Percentiles rank a stretch among this genome's conserved stretches.
Conservation (phyloP, 2,329 filamentous ascomycete species). For the Fusarium begoniae region DNA sequence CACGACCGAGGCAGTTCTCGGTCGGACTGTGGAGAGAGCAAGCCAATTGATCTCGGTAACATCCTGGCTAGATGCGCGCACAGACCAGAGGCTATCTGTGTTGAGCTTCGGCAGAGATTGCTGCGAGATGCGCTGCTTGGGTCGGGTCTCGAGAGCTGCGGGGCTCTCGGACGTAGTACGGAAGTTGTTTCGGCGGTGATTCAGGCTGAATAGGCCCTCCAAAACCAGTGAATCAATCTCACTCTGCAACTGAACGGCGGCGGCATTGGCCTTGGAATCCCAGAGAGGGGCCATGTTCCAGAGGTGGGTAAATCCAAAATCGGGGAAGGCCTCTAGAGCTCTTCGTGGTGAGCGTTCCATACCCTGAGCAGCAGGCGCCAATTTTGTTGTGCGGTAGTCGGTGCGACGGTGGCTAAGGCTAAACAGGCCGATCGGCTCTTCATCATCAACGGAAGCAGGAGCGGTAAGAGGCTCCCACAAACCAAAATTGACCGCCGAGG, state of each 20-base stretch:
- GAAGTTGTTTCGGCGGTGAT: constrained; percentile 40
- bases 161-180: constrained; percentile 40
- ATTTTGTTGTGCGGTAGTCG: constrained; percentile 36
- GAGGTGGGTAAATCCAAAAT: constrained; percentile 35
- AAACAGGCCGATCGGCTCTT: constrained; percentile 39
- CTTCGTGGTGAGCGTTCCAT: constrained; percentile 35
- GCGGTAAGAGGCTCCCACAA: constrained; percentile 34
- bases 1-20: constrained; percentile 31
- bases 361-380: constrained; percentile 35
- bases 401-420: constrained; percentile 40
- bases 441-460: constrained; percentile 10
- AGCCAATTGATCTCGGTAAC: constrained; percentile 36
- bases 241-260: constrained; percentile 22
- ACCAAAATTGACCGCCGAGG: constrained; percentile 33
- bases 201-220: constrained; percentile 41
- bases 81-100: constrained; percentile 50
- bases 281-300: constrained; percentile 43
- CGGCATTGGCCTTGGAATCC: constrained; percentile 34
- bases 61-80: constrained; percentile 31
- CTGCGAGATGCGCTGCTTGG: constrained; percentile 46
- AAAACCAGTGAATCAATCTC: constrained; percentile 36
- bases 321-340: constrained; percentile 29
- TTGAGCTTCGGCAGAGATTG: constrained; percentile 44
- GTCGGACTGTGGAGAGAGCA: constrained; percentile 31
- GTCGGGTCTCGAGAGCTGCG: constrained; percentile 44